Conservation (phyloP, 2,329 filamentous ascomycete species). For the Pestalotiopsis sp. region DNA sequence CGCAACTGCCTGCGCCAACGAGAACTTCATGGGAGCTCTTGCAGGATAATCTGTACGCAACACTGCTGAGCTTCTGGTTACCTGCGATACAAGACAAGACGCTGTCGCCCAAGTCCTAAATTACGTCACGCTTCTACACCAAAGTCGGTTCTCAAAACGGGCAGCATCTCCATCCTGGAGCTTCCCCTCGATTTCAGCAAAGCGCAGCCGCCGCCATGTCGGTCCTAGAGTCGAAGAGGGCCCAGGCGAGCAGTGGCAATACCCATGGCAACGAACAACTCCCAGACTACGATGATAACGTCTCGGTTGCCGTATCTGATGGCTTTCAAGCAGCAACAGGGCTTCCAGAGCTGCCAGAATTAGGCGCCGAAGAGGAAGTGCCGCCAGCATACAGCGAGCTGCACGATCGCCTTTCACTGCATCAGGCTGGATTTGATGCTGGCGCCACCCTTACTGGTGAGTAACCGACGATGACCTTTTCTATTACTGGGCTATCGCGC, state of each 20-base stretch:
- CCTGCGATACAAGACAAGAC: not conserved
- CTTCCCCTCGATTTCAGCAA: not conserved
- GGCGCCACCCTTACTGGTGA: slow-evolving; percentile 61
- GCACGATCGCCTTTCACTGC: slow-evolving; percentile 60
- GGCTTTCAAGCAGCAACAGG: slow-evolving; percentile 8
- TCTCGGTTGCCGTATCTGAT: slow-evolving; percentile 6
- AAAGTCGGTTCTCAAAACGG: too few relatives aligned
- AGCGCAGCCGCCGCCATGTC: slow-evolving; percentile 11
- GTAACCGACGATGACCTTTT: slow-evolving; percentile 7
- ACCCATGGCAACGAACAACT: not conserved
- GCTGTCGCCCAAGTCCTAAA: not conserved
- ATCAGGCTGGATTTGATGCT: slow-evolving; percentile 65
- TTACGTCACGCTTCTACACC: not conserved
- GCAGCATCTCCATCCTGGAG: not conserved
- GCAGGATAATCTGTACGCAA: not conserved
- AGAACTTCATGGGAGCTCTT: not conserved
- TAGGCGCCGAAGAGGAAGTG: slow-evolving; percentile 43
- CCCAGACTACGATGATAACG: not conserved
- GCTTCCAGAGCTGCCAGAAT: slow-evolving; percentile 38
- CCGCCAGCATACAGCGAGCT: slow-evolving; percentile 64
- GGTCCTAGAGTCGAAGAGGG: slow-evolving; percentile 12
- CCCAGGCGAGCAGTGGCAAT: slow-evolving; percentile 8
- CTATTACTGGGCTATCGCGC: not conserved
- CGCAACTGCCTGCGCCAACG: not conserved
- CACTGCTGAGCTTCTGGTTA: not conserved